phyloP scores from a whole-genome alignment of 75 land plant species.

The Pinus tabuliformis region DNA sequence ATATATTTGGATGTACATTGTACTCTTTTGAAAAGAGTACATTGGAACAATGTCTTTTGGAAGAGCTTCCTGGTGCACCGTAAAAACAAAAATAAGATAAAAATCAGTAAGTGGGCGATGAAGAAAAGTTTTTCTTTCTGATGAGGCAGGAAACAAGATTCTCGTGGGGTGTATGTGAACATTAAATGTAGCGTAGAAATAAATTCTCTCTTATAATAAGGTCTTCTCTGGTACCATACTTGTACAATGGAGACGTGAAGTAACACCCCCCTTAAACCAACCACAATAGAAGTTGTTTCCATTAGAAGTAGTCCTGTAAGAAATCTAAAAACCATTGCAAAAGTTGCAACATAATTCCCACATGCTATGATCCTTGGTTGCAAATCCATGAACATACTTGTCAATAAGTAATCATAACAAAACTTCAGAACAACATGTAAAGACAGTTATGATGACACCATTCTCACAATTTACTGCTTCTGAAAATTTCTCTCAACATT shows the following conservation, averaged over 20 bases:
- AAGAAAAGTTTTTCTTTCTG: background rate
- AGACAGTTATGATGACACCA: background rate
- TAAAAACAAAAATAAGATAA: background rate
- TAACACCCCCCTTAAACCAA: slow-evolving; percentile 67
- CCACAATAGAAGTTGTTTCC: slow-evolving; percentile 75
- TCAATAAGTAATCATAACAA: slow-evolving; percentile 30
- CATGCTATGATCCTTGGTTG: slow-evolving; percentile 82
- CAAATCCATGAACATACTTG: slow-evolving; percentile 92
- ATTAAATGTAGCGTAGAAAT: background rate
- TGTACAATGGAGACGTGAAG: slow-evolving; percentile 85
- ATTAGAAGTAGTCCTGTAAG: slow-evolving; percentile 83
- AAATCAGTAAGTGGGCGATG: background rate
- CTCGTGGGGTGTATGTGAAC: background rate
- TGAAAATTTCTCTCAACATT: background rate
- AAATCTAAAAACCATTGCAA: slow-evolving; percentile 81
- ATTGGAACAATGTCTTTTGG: slow-evolving; percentile 81
- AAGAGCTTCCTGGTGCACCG: slow-evolving; percentile 52
- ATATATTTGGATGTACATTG: slow-evolving; percentile 67
- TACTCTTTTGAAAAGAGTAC: slow-evolving; percentile 73
- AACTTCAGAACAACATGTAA: background rate
- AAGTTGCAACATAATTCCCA: slow-evolving; percentile 66
- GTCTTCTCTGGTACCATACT: slow-evolving; percentile 26
- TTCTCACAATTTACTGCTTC: background rate
- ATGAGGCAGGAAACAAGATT: background rate
- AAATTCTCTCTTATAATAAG: background rate